Percentiles rank a stretch among this genome's conserved stretches.
phyloP scores from a whole-genome alignment of 805 yeast genomes.

The Jamesozyma lodderae region DNA sequence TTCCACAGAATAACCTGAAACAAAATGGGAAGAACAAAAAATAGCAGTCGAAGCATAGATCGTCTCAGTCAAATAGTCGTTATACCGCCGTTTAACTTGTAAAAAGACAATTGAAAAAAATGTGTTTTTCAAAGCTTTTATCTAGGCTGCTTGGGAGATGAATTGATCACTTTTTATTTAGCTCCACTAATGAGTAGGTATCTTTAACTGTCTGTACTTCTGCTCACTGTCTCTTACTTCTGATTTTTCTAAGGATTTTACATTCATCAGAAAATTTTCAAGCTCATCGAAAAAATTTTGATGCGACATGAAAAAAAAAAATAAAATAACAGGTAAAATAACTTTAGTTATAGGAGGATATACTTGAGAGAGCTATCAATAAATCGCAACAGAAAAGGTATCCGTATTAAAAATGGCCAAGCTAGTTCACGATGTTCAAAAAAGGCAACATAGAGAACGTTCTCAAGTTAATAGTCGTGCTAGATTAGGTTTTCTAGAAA shows the following conservation, averaged over 20 bases:
- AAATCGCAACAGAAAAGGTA: too few species aligned
- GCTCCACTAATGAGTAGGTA: not conserved
- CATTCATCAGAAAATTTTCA: conserved; percentile 2
- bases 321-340: too few species aligned
- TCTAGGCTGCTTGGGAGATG: too few species aligned
- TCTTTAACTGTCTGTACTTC: not conserved
- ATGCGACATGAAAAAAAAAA: not conserved
- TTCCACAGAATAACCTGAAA: too few species aligned
- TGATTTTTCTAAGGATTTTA: not conserved
- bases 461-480: conserved; percentile 72
- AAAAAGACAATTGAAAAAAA: too few species aligned
- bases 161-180: not conserved
- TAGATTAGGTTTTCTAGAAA: conserved; percentile 79
- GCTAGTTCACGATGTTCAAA: conserved; percentile 82
- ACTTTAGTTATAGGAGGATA: not conserved
- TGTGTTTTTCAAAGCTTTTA: too few species aligned
- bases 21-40: too few species aligned
- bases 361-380: too few species aligned
- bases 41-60: too few species aligned
- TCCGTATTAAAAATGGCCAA: conserved; percentile 46
- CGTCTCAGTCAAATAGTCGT: too few species aligned
- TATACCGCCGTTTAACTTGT: too few species aligned
- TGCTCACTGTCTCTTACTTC: not conserved
- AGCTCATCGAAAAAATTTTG: conserved; percentile 4
- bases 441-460: conserved; percentile 93